Percentiles rank a stretch among this genome's conserved stretches.
phyloP scores from a whole-genome alignment of 257 asterid genomes.

The Nyctanthes arbortristis region DNA sequence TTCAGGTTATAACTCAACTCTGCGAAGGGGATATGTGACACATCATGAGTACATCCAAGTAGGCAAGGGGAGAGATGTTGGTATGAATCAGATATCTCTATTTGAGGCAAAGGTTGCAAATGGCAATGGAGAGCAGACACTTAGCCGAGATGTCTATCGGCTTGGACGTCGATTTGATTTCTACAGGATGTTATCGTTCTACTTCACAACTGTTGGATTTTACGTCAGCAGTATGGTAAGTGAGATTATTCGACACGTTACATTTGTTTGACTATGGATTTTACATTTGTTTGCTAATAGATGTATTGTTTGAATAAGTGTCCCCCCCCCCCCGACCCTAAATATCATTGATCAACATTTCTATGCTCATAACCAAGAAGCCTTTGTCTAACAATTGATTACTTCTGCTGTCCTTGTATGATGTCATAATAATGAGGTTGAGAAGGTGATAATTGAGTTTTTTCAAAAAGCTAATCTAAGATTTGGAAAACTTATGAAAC shows the following conservation, averaged over 20 bases:
- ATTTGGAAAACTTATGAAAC: background rate
- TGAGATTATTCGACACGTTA: conserved; percentile 10
- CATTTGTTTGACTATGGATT: conserved; percentile 10
- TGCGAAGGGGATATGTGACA: conserved; percentile 83
- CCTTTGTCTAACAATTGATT: too few species aligned
- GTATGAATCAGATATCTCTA: conserved; percentile 94
- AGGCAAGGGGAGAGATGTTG: conserved; percentile 99
- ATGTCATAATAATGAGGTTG: background rate
- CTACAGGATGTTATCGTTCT: conserved; percentile 93
- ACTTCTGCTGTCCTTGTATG: background rate
- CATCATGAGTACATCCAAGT: conserved; percentile 99
- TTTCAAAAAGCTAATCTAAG: background rate
- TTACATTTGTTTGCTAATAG: background rate
- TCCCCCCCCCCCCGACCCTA: too few species aligned
- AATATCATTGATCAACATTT: conserved; percentile 3
- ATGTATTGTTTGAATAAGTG: too few species aligned
- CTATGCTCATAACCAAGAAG: background rate
- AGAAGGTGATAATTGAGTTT: background rate
- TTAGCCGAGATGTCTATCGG: conserved; percentile 91
- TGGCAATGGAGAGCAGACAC: conserved; percentile 98
- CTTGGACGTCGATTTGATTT: conserved; percentile 98
- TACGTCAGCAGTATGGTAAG: conserved; percentile 97
- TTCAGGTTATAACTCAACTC: conserved; percentile 93
- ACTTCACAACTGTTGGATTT: conserved; percentile 96
- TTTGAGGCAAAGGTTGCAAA: conserved; percentile 98